These are phyloP conservation scores for Schizochytrium sp. DNA, from an alignment of 108 stramenopile species.

Conservation along the genomic window DNA sequence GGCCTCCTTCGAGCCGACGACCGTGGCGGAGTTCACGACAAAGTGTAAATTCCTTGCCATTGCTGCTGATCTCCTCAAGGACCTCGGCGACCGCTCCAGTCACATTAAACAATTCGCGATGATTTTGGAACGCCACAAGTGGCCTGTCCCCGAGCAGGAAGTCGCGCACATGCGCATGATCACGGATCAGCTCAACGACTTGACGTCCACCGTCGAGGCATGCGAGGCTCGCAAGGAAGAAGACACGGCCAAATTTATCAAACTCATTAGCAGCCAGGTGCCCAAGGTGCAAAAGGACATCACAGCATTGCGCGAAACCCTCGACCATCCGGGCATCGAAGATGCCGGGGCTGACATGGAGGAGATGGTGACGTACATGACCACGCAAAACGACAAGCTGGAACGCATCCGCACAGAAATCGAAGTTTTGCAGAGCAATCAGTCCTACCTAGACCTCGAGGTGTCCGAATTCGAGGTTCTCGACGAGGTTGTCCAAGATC, in stretches of 20 bases:
- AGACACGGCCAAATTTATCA: slow-evolving; percentile 44
- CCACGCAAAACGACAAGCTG: slow-evolving; percentile 23
- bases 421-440: slow-evolving; percentile 49
- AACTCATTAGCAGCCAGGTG: slow-evolving; percentile 36
- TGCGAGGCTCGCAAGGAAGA: slow-evolving; percentile 51
- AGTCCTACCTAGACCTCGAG: slow-evolving; percentile 30
- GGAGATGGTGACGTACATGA: slow-evolving; percentile 41
- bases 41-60: slow-evolving; percentile 42
- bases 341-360: slow-evolving; percentile 29
- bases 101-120: slow-evolving; percentile 36
- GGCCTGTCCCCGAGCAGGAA: slow-evolving; percentile 49
- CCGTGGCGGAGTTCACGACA: slow-evolving; percentile 43
- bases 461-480: slow-evolving; percentile 51
- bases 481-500: slow-evolving; percentile 48
- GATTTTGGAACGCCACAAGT: slow-evolving; percentile 39
- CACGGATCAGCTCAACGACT: slow-evolving; percentile 33
- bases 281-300: slow-evolving; percentile 33
- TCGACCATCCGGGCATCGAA: slow-evolving; percentile 44
- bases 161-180: slow-evolving; percentile 44
- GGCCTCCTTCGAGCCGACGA: slow-evolving; percentile 27
- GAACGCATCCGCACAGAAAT: slow-evolving; percentile 33
- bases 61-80: slow-evolving; percentile 20
- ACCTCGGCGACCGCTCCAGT: background rate
- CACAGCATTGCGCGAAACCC: slow-evolving; percentile 36
- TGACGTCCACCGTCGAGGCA: slow-evolving; percentile 40